A percentile compares a stretch with the other conserved stretches of the same genome.
Evolutionary conservation across 305 asterid genomes (phyloP).

Genomic region (Ilex paraguariensis): DNA sequence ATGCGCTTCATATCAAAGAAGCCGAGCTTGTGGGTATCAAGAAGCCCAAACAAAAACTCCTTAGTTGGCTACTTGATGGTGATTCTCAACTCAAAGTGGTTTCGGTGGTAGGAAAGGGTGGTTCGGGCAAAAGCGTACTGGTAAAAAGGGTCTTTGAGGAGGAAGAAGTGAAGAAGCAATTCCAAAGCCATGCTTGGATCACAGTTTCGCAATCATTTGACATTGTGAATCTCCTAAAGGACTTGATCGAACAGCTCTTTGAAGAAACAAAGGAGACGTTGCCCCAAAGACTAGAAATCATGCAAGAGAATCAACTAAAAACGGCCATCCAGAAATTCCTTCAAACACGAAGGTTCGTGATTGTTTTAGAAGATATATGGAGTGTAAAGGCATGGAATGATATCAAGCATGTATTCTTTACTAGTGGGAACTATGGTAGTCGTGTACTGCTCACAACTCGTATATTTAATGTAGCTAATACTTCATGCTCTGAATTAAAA

Average conservation of each 20-base stretch:
- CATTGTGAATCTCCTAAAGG: slow-evolving; percentile 3
- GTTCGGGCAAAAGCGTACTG: slow-evolving; percentile 21
- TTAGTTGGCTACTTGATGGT: slow-evolving; percentile 14
- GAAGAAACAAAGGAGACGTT: slow-evolving; percentile 1
- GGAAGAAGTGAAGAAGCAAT: slow-evolving; percentile 6
- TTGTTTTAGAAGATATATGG: slow-evolving; percentile 25
- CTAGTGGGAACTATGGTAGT: slow-evolving; percentile 3
- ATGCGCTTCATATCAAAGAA: slow-evolving; percentile 26
- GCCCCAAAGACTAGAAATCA: slow-evolving; percentile 5
- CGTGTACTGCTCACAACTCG: slow-evolving; percentile 18
- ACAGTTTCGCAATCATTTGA: slow-evolving; percentile 16
- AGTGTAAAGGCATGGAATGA: slow-evolving; percentile 8
- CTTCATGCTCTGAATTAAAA: background rate
- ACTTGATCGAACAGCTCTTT: slow-evolving; percentile 7
- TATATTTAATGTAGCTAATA: background rate
- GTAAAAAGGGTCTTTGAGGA: slow-evolving; percentile 18
- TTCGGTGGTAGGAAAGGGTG: slow-evolving; percentile 26
- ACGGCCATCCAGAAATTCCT: slow-evolving; percentile 10
- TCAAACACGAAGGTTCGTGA: background rate
- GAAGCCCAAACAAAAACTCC: slow-evolving; percentile 22
- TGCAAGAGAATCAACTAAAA: slow-evolving; percentile 7
- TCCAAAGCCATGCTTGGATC: slow-evolving; percentile 18
- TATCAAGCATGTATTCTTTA: slow-evolving; percentile 8
- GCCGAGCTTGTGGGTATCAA: slow-evolving; percentile 32
- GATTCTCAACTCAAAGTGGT: slow-evolving; percentile 17